Conservation (phyloP, 2,329 filamentous ascomycete species). For the Talaromyces sp. region DNA sequence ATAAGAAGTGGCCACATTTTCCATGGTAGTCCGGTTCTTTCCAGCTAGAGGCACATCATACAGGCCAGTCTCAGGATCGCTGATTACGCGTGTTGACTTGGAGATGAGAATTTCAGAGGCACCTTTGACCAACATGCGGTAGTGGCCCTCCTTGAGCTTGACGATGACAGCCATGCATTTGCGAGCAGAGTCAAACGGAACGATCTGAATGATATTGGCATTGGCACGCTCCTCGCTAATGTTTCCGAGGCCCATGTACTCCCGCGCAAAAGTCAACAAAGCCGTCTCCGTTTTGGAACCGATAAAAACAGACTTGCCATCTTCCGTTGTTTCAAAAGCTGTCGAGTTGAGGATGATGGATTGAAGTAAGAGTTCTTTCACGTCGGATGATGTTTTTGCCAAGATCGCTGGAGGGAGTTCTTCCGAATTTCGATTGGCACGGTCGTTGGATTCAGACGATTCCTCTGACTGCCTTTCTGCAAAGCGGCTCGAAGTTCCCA, state of each 20-base stretch:
- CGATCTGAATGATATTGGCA: slow-evolving; percentile 49
- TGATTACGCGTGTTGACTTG: slow-evolving; percentile 49
- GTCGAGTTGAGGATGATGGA: slow-evolving; percentile 66
- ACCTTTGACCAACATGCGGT: slow-evolving; percentile 53
- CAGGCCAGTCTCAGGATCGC: slow-evolving; percentile 56
- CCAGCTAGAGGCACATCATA: slow-evolving; percentile 49
- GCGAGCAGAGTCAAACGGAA: slow-evolving; percentile 58
- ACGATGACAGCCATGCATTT: slow-evolving; percentile 67
- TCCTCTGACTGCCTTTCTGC: slow-evolving; percentile 33
- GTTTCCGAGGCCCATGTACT: slow-evolving; percentile 60
- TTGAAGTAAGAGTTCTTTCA: slow-evolving; percentile 55
- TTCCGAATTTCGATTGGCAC: slow-evolving; percentile 28
- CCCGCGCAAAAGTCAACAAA: slow-evolving; percentile 63
- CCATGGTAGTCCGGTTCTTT: slow-evolving; percentile 55
- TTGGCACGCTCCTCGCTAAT: slow-evolving; percentile 60
- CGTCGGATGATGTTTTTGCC: slow-evolving; percentile 45
- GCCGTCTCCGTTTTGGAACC: slow-evolving; percentile 77
- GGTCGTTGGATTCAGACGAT: slow-evolving; percentile 21
- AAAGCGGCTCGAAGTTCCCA: slow-evolving; percentile 45
- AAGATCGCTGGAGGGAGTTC: slow-evolving; percentile 54
- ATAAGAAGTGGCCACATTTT: slow-evolving; percentile 68
- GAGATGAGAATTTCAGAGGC: slow-evolving; percentile 47
- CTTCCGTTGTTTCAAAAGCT: slow-evolving; percentile 59
- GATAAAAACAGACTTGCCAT: slow-evolving; percentile 58
- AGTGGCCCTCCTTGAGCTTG: slow-evolving; percentile 50